Base-by-base conservation (phyloP, 495 filamentous ascomycete genomes). In the Melanomma pulvis-pyrius region DNA sequence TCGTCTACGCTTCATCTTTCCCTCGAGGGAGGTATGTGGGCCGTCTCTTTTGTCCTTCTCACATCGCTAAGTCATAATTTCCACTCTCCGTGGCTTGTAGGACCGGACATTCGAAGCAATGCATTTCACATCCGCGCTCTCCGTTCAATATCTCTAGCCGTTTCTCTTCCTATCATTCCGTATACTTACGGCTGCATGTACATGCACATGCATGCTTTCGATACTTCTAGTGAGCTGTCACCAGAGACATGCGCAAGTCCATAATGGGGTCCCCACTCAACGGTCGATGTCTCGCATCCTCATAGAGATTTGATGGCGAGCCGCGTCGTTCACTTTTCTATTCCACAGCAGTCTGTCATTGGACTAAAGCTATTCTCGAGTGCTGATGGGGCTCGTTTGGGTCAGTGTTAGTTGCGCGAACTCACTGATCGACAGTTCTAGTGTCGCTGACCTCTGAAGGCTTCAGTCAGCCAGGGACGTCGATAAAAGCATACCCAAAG, bases 201-300 rank as follows among this genome's bases (percentile, higher is more conserved):
- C 51, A 54, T 54, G 51, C 28, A 34, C 51, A 54, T 54, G 46
- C 46, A 49, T 21, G 24, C n/a, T 11, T 54, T 2, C 17, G 15
- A 11, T 54, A 26, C 11, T 29, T 26, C 28, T 54, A 6, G 8
- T 24, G 8, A 32, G 28, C 51, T 12, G 28, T 54, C 51, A 12
- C 26, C 25, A 19, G 24, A 32, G 29, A 26, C 26, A 32, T 32
- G 51, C 28, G 24, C 25, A 44, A 44, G 17, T 44, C 51, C 30
- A 7, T 11, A 15, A 8, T 26, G 17, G 19, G 8, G 7, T 19
- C 28, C 28, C 51, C 51, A 54, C 51, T 54, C 25, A 54, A 1
- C 8, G 29, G 24, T 32, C 25, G 26, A 29, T 32, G 9, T 30
- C 51, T 29, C 21, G 51, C 51, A 32, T 8, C 51, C 6, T 32